Evolutionary conservation across 345 rosid genomes (phyloP).

Genomic region (Cochlearia excelsa): DNA sequence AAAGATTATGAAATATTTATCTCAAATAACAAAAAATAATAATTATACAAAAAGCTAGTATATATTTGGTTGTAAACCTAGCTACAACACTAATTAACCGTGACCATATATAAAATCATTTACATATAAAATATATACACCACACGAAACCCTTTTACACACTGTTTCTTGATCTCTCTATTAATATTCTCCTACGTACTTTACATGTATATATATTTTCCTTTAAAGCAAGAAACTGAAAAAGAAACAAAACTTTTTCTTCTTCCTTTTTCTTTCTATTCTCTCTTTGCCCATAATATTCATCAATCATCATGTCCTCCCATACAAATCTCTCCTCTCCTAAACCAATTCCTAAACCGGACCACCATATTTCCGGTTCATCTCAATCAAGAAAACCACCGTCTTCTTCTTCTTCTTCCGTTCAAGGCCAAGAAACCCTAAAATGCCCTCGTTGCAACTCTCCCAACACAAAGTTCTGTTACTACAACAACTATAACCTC

Average conservation of each 20-base stretch:
- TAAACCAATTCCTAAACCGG: conserved; percentile 24
- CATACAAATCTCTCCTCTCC: conserved; percentile 34
- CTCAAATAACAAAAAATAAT: too few species aligned
- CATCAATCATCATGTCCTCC: conserved; percentile 33
- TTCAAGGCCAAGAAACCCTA: conserved; percentile 40
- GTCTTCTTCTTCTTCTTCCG: conserved; percentile 31
- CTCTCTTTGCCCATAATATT: conserved; percentile 16
- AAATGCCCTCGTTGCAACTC: conserved; percentile 90
- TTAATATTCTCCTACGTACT: conserved; percentile 4
- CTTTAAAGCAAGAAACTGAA: conserved; percentile 26
- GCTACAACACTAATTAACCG: too few species aligned
- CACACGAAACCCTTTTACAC: conserved; percentile 29
- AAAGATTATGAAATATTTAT: too few species aligned
- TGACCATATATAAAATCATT: background rate
- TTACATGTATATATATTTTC: conserved; percentile 1
- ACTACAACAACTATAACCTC: conserved; percentile 81
- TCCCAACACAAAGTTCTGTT: conserved; percentile 84
- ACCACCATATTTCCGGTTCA: conserved; percentile 24
- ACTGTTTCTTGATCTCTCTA: conserved; percentile 27
- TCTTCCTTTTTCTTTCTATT: background rate
- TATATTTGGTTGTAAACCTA: too few species aligned
- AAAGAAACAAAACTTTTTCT: conserved; percentile 10
- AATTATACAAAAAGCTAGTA: too few species aligned
- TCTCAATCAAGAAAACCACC: conserved; percentile 39
- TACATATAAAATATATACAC: conserved; percentile 15